A percentile compares a stretch with the other conserved stretches of the same genome.
Conservation (phyloP, 2,329 filamentous ascomycete genomes). For the Colletotrichum sp. region DNA sequence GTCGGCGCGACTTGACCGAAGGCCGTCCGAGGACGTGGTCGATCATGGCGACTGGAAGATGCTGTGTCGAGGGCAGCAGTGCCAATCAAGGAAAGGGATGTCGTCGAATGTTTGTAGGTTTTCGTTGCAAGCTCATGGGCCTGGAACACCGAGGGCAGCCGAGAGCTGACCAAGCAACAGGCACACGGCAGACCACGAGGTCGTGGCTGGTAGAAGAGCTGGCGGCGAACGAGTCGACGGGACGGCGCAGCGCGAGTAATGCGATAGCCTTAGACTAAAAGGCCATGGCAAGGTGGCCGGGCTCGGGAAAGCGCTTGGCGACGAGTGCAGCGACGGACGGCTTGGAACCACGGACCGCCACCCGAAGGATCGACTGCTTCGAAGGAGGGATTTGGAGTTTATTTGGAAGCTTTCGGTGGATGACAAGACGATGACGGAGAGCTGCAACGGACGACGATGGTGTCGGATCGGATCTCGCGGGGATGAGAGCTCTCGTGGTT, state of each 20-base stretch:
- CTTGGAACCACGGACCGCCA: slow-evolving; percentile 10
- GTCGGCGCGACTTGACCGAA: slow-evolving; percentile 87
- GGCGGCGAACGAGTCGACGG: slow-evolving; percentile 7
- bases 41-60: slow-evolving; percentile 51
- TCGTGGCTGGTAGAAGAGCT: slow-evolving; percentile 3
- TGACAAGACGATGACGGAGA: neutral
- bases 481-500: neutral
- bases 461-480: neutral
- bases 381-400: neutral
- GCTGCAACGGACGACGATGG: neutral
- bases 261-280: slow-evolving; percentile 4
- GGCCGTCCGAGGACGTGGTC: slow-evolving; percentile 93
- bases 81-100: neutral
- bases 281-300: slow-evolving; percentile 2
- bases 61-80: neutral
- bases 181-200: neutral
- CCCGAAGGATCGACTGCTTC: neutral
- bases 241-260: slow-evolving; percentile 21
- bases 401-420: neutral
- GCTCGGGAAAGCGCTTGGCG: slow-evolving; percentile 4
- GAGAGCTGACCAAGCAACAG: slow-evolving; percentile 10
- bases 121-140: neutral
- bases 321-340: neutral
- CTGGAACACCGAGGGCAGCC: neutral
- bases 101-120: neutral